Evolutionary conservation across 345 rosid species (phyloP), one percentile per base, ranked within the genome.

Genomic region (Eucalyptus pauciflora): DNA sequence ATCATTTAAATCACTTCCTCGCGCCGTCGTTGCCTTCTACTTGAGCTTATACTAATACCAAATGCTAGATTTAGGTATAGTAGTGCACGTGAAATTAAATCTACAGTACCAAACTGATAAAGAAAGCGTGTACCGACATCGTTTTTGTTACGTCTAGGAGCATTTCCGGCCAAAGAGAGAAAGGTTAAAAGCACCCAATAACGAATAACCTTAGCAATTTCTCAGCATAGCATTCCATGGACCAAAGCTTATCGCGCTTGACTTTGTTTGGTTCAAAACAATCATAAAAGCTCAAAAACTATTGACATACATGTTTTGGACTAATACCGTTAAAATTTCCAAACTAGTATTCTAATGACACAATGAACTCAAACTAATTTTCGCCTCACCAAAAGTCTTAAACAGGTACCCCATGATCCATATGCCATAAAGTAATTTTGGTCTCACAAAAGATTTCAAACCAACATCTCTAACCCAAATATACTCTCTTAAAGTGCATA

Each of bases 301-400:
- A 60, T 60, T 60, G 31, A 15, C 16, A n/a, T 64, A 14, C 16
- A n/a, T 64, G 10, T 67, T 67, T 67, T 67, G 20, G 20, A 67
- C 11, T 31, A 15, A 67, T 67, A 7, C 41, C 41, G 7, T 60
- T n/a, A 67, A 7, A 67, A n/a, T n/a, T 67, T 67, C 37, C 79
- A 67, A 67, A 31, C 22, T 16, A 2, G 20, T 4, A n/a, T 17
- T 31, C 41, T 31, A 31, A 27, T 29, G 17, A 27, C 31, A 62
- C 8, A 6, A 13, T 62, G 31, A 62, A 62, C 8, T 56, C 69
- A 64, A n/a, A 14, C 9, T 64, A 64, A 64, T 64, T 64, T 15
- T 64, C 11, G 0, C 9, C 41, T 64, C 22, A n/a, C 11, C 5
- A 15, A 67, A 7, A 60, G 0, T 60, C 31, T 60, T 11, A n/a